Evolutionary conservation across 208 protist species (phyloP).

Genomic region (Trypanosoma brucei): DNA sequence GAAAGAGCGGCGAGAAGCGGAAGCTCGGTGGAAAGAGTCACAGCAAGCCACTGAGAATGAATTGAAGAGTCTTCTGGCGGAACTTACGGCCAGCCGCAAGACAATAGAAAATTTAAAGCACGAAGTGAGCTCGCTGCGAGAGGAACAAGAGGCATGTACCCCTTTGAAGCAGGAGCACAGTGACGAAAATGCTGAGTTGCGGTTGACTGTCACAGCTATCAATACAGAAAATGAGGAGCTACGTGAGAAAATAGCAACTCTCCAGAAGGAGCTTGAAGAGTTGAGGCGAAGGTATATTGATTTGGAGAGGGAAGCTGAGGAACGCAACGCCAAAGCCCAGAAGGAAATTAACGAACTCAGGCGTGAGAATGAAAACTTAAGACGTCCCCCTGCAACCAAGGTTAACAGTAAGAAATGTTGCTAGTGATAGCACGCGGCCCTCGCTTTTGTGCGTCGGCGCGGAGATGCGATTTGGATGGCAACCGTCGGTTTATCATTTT

Average conservation of each 20-base stretch:
- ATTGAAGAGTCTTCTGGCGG: not conserved
- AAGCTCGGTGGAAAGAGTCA: not conserved
- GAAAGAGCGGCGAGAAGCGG: conserved; percentile 21
- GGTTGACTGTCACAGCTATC: not conserved
- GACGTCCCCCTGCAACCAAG: conserved; percentile 20
- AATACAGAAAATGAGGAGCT: not conserved
- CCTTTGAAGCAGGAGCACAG: not conserved
- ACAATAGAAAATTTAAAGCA: not conserved
- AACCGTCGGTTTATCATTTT: too few species aligned
- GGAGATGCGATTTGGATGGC: too few species aligned
- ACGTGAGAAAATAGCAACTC: not conserved
- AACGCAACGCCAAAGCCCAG: conserved; percentile 1
- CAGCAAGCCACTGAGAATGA: not conserved
- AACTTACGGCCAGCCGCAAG: not conserved
- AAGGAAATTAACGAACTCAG: not conserved
- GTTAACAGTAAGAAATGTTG: conserved; percentile 37
- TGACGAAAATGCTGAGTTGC: not conserved
- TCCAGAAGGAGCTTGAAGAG: conserved; percentile 11
- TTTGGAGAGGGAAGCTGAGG: conserved; percentile 19
- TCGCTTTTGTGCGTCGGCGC: not conserved
- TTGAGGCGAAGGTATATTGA: conserved; percentile 7
- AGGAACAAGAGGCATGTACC: not conserved
- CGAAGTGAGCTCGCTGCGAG: not conserved
- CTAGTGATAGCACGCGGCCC: not conserved
- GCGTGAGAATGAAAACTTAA: not conserved